phyloP scores from a whole-genome alignment of 139 green algal species.

The Volvox reticuliferus region DNA sequence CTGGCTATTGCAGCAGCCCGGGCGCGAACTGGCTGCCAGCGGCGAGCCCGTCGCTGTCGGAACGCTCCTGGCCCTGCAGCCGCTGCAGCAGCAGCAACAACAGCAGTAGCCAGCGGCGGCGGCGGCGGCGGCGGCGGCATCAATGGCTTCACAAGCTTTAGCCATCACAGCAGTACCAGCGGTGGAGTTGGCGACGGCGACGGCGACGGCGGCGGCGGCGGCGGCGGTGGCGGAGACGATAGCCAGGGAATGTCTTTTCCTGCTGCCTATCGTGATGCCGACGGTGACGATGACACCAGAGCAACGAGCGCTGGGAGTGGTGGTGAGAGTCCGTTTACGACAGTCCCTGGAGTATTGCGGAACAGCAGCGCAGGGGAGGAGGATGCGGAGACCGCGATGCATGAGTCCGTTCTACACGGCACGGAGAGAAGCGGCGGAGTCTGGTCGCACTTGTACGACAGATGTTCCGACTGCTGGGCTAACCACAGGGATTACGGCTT shows the following conservation, averaged over 20 bases:
- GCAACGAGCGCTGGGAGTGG: neutral
- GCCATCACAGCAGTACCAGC: too few relatives aligned
- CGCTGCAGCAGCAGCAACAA: too few relatives aligned
- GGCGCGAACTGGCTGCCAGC: neutral
- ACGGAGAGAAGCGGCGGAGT: too few relatives aligned
- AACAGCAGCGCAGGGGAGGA: neutral
- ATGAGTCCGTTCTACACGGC: too few relatives aligned
- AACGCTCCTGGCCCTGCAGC: too few relatives aligned
- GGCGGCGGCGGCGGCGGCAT: neutral
- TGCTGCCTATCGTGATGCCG: neutral
- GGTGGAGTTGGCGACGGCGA: neutral
- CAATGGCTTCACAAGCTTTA: too few relatives aligned
- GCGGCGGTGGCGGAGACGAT: neutral
- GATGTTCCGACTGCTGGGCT: neutral
- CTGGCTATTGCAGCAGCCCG: slow-evolving; percentile 15
- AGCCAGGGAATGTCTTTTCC: too few relatives aligned
- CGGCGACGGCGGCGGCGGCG: neutral
- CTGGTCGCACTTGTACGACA: neutral
- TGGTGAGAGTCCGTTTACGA: neutral
- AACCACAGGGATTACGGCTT: neutral
- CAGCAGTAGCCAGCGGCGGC: neutral
- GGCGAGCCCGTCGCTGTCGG: neutral
- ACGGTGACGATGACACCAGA: neutral
- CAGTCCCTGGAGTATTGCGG: neutral
- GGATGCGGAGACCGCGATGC: neutral